Evolutionary conservation across 2,329 filamentous ascomycete genomes (phyloP).

Genomic region (Pestalotiopsis sp.): DNA sequence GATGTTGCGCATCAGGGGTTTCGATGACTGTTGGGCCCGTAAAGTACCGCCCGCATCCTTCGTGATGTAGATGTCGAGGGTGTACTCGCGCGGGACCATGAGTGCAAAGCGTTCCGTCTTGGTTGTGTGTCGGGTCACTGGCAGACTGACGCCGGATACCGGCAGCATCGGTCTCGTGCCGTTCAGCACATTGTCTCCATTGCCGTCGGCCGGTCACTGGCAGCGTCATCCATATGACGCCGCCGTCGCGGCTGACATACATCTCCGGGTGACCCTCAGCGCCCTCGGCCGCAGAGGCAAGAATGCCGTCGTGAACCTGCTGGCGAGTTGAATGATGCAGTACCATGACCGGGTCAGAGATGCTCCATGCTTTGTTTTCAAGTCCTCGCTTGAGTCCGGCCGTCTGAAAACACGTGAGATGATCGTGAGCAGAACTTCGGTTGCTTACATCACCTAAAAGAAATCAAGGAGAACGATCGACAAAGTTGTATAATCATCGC

Average conservation of each 20-base stretch:
- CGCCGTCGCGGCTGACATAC: constrained; percentile 1
- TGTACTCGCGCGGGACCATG: not conserved
- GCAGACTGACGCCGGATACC: not conserved
- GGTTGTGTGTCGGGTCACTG: not conserved
- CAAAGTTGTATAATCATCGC: too few species aligned
- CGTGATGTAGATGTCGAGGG: not conserved
- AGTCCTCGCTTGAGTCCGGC: too few species aligned
- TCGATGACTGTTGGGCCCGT: not conserved
- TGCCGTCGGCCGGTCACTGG: not conserved
- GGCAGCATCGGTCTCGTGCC: not conserved
- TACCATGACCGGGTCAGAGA: not conserved
- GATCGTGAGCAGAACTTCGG: too few species aligned
- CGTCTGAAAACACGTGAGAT: too few species aligned
- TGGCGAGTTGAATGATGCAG: not conserved
- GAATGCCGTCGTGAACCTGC: not conserved
- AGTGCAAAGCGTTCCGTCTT: not conserved
- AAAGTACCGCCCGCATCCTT: not conserved
- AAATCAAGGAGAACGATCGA: too few species aligned
- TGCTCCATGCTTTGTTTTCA: too few species aligned
- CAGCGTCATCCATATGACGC: not conserved
- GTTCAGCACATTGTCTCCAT: not conserved
- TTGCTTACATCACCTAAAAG: too few species aligned
- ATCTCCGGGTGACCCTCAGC: not conserved
- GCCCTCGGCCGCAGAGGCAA: not conserved
- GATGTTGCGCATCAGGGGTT: not conserved